A percentile compares a stretch with the other conserved stretches of the same genome.
Conservation (phyloP, 257 asterid genomes). For the Primulina eburnea region DNA sequence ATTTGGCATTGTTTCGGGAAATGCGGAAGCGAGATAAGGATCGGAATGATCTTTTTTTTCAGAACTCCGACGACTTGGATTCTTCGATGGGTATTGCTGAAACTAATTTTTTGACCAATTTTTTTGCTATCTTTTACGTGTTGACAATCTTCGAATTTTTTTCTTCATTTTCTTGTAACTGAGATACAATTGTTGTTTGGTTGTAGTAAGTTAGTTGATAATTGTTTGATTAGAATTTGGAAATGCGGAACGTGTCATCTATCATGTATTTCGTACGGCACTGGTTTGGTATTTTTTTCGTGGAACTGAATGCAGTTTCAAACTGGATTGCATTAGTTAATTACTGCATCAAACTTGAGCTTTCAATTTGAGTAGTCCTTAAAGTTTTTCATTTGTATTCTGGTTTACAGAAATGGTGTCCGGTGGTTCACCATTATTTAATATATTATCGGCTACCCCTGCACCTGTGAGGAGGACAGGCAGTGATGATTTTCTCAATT, state of each 20-base stretch:
- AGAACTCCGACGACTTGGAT: slow-evolving; percentile 76
- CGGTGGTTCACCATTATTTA: slow-evolving; percentile 68
- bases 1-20: slow-evolving; percentile 82
- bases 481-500: slow-evolving; percentile 89
- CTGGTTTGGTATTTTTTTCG: neutral
- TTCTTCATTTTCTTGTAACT: slow-evolving; percentile 13
- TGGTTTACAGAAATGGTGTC: slow-evolving; percentile 54
- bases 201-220: slow-evolving; percentile 15
- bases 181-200: slow-evolving; percentile 25
- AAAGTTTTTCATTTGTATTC: slow-evolving; percentile 6
- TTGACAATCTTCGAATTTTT: neutral
- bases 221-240: slow-evolving; percentile 29
- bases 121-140: neutral
- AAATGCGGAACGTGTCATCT: neutral
- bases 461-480: slow-evolving; percentile 66
- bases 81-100: slow-evolving; percentile 57
- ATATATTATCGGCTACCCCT: slow-evolving; percentile 47
- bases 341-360: slow-evolving; percentile 5
- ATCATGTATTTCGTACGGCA: neutral
- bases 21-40: slow-evolving; percentile 89
- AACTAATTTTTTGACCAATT: neutral
- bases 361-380: slow-evolving; percentile 5
- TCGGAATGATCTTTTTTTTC: slow-evolving; percentile 61
- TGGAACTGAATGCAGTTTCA: neutral
- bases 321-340: slow-evolving; percentile 28